Evolutionary conservation across 495 filamentous ascomycete species (phyloP).

Genomic region (Neurospora sp.): DNA sequence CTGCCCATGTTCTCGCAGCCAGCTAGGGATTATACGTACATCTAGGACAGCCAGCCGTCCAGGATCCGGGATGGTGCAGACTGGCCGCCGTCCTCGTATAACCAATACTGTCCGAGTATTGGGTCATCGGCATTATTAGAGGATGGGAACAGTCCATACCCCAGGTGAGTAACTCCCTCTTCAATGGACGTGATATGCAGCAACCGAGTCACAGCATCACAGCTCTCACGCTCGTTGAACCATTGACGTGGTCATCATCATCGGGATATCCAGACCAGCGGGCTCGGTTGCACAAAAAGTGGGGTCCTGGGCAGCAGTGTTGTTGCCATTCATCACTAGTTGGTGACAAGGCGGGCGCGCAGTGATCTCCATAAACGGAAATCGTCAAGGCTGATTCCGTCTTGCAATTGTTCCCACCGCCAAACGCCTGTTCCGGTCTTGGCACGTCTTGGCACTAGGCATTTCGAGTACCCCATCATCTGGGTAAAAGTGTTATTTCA

Average conservation of each 20-base stretch:
- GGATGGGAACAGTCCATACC: neutral
- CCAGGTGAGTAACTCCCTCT: neutral
- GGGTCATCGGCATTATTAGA: neutral
- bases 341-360: neutral
- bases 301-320: neutral
- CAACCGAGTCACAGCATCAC: neutral
- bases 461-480: no score
- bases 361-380: slow-evolving; percentile 15
- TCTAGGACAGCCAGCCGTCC: neutral
- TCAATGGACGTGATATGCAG: neutral
- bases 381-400: slow-evolving; percentile 4
- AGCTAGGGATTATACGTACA: neutral
- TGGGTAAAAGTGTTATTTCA: no score
- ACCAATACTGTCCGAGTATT: neutral
- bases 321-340: neutral
- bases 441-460: no score
- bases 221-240: neutral
- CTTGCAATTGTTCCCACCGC: no score
- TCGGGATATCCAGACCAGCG: neutral
- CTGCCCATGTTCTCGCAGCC: neutral
- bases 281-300: neutral
- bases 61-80: neutral
- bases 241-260: neutral
- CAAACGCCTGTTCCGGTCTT: no score
- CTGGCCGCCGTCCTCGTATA: neutral